These are phyloP conservation scores for Paraphoma chrysanthemicola DNA, from an alignment of 2,329 filamentous ascomycete genomes.

Conservation along the genomic window DNA sequence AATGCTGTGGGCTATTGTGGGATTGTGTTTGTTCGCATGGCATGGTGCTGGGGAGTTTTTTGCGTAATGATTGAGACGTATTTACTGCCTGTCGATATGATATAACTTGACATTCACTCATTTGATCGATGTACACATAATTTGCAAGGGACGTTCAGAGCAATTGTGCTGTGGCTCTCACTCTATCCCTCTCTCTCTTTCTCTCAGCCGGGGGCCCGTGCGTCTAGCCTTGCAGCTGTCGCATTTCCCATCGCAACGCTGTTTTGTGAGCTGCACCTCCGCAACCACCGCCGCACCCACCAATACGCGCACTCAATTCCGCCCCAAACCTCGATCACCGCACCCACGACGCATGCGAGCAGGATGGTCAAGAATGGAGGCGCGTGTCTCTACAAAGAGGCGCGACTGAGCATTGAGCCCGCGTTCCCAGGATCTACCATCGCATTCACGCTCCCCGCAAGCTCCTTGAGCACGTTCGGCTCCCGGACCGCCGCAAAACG, in stretches of 20 bases:
- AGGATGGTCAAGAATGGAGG: conserved; percentile 70
- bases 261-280: conserved; percentile 39
- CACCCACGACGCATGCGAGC: conserved; percentile 62
- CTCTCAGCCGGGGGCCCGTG: conserved; percentile 15
- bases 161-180: too few relatives aligned
- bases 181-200: background rate
- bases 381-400: conserved; percentile 82
- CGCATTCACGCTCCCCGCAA: conserved; percentile 60
- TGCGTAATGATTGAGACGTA: background rate
- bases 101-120: background rate
- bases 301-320: conserved; percentile 3
- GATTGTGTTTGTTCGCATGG: conserved; percentile 13
- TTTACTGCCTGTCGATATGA: background rate
- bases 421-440: conserved; percentile 72
- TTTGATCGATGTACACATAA: background rate
- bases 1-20: background rate
- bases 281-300: conserved; percentile 19
- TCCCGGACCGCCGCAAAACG: conserved; percentile 41
- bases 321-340: conserved; percentile 2
- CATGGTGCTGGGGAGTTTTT: conserved; percentile 12
- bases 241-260: conserved; percentile 35
- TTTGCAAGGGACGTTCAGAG: too few relatives aligned
- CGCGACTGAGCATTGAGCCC: conserved; percentile 81
- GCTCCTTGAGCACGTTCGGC: conserved; percentile 41
- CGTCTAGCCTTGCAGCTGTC: conserved; percentile 4